Evolutionary conservation across 139 green algal genomes (phyloP).

Genomic region (Coelastrella sp.): DNA sequence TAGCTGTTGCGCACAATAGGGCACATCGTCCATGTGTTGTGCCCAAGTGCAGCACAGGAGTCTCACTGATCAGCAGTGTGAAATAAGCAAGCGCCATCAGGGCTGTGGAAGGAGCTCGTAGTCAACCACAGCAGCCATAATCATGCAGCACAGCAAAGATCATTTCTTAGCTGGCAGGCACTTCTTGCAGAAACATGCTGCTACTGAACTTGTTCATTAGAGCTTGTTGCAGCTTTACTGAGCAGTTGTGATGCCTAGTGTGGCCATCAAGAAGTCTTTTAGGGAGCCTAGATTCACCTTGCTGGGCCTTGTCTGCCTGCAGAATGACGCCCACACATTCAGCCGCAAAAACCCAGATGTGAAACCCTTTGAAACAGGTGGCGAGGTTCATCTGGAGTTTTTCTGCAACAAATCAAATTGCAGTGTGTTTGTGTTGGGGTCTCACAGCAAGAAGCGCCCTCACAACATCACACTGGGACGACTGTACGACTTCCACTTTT

Average conservation of each 20-base stretch:
- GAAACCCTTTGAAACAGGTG: constrained; percentile 87
- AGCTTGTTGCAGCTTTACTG: neutral
- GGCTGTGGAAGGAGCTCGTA: too few relatives aligned
- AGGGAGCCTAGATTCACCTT: too few relatives aligned
- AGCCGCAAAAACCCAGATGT: constrained; percentile 88
- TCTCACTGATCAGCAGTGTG: too few relatives aligned
- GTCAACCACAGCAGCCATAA: too few relatives aligned
- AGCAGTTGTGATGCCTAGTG: neutral
- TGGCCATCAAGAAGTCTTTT: neutral
- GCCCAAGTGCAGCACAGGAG: neutral
- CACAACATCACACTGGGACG: constrained; percentile 95
- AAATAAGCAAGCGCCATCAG: too few relatives aligned
- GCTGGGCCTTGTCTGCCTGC: neutral
- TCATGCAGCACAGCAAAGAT: too few relatives aligned
- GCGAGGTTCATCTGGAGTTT: constrained; percentile 84
- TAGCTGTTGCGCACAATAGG: neutral
- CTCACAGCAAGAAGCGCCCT: constrained; percentile 96
- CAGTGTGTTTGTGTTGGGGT: constrained; percentile 85
- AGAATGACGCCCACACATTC: constrained; percentile 79
- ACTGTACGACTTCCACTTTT: constrained; percentile 91
- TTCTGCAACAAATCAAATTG: constrained; percentile 75
- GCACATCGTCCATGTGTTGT: neutral
- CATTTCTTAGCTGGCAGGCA: too few relatives aligned
- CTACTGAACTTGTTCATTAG: neutral
- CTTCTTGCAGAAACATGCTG: neutral